Evolutionary conservation across 345 rosid species (phyloP), one percentile per base, ranked within the genome.

Genomic region (Populus davidiana): DNA sequence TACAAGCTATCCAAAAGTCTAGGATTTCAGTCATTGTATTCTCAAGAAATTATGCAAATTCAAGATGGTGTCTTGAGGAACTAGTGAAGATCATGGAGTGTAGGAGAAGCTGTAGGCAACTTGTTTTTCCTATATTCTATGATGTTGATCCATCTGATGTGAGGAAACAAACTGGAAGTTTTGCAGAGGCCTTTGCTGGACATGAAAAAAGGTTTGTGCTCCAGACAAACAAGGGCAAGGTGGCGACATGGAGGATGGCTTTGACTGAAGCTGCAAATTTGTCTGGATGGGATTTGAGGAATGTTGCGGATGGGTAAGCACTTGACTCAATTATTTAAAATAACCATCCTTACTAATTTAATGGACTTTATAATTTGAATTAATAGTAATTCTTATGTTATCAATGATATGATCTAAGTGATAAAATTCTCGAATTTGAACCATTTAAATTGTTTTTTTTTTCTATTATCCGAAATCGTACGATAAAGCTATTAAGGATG

Each of bases 111-210:
- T 12, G n/a, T 13, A 21, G 52, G 5, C 54, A 61, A 16, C 16
- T 56, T 7, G 54, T 73, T 35, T 23, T 59, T 10, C 76, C 76
- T 2, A n/a, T 73, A 59, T 73, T 73, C 76, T 73, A 73, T 50
- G 36, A 73, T 73, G 76, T 73, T 36, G 31, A 59, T 73, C 68
- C 69, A 21, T 33, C 47, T 1, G 20, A 56, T 56, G 67, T 72
- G 11, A 11, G 50, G 16, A 36, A 73, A 11, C 67, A 73, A 39
- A 36, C 18, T 4, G 75, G 75, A 25, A 73, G 49, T 36, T 38
- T 36, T 56, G 75, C 5, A 0, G 10, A 56, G 0, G 67, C 67
- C 16, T 73, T 75, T 64, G 62, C 23, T 44, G 27, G 47, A 23
- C 56, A n/a, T 27, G 70, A 65, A 74, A 14, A 64, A 23, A 39